Evolutionary conservation across 805 yeast genomes (phyloP), one percentile per base, ranked within the genome.

Genomic region (Saccharomycopsis selenospora): DNA sequence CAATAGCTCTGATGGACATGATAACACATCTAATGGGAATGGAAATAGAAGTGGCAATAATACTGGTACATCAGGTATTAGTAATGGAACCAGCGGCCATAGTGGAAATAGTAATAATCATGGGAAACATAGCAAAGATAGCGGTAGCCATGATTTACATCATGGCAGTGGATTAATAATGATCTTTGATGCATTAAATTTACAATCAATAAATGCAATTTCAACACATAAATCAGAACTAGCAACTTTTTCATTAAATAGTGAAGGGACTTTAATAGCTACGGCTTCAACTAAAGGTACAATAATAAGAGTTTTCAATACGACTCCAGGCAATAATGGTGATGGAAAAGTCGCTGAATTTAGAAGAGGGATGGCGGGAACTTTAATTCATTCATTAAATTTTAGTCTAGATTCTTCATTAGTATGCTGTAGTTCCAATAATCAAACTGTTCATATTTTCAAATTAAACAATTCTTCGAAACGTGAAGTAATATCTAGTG

Each of bases 271-370:
- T 2, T 67, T 86, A 54, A 70, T 91, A 41, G 96, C 97, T 0
- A 86, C 97, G 0, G 88, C 96, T 4, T 86, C 96, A 0, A 79
- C 75, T 29, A 86, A 87, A 59, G 99, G 99, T 1, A 93, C 98
- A 0, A 79, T 93, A 20, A 79, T 91, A 2, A 68, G 98, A 41
- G 82, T 93, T 2, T 93, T 90, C 59, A 69, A 82, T 29, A 80
- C 86, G 0, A 70, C 72, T 1, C 70, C 76, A 3, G 74, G 73
- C 10, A 20, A 20, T 10, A 14, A 17, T 7, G 51, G 55, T 1
- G 82, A 84, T 0, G 67, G 66, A 22, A 77, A 76, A 56, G 62
- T 85, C 14, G 77, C 72, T 51, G 91, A 88, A 62, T 86, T 85
- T 63, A 72, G 96, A 55, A 69, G 96, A 56, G 96, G 96, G 0